Percentiles rank a stretch among this genome's conserved stretches.
These are phyloP conservation scores for Claviceps paspali DNA, from an alignment of 2,329 filamentous ascomycete species.

Conservation along the genomic window DNA sequence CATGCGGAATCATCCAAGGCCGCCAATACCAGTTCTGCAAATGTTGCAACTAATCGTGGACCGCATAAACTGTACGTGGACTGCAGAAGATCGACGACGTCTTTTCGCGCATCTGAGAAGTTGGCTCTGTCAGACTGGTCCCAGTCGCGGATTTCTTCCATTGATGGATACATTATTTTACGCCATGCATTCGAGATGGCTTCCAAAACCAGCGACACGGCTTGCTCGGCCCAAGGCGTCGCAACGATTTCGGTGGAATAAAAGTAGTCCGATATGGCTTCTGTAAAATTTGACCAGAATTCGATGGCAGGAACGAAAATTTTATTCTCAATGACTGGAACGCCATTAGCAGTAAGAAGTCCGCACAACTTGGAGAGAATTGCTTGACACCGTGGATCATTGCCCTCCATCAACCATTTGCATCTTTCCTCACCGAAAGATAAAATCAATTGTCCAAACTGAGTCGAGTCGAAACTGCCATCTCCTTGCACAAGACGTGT, in stretches of 20 bases:
- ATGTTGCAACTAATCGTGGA: slow-evolving; percentile 37
- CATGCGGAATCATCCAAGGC: slow-evolving; percentile 34
- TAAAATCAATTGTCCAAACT: slow-evolving; percentile 51
- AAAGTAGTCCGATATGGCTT: slow-evolving; percentile 46
- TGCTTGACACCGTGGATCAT: slow-evolving; percentile 32
- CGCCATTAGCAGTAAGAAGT: slow-evolving; percentile 49
- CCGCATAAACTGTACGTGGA: slow-evolving; percentile 51
- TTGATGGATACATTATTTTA: slow-evolving; percentile 53
- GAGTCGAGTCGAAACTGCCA: slow-evolving; percentile 46
- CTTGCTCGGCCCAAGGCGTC: slow-evolving; percentile 40
- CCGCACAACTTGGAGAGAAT: slow-evolving; percentile 46
- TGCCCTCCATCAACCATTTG: slow-evolving; percentile 39
- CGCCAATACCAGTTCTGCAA: slow-evolving; percentile 38
- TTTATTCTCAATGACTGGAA: slow-evolving; percentile 56
- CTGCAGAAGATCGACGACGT: slow-evolving; percentile 65
- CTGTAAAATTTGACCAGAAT: slow-evolving; percentile 68
- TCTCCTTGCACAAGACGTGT: slow-evolving; percentile 40
- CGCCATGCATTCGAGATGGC: slow-evolving; percentile 51
- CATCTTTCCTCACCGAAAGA: slow-evolving; percentile 54
- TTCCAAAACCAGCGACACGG: slow-evolving; percentile 44
- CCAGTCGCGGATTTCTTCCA: slow-evolving; percentile 46
- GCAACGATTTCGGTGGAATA: slow-evolving; percentile 33
- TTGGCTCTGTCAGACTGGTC: slow-evolving; percentile 51
- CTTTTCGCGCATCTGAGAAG: slow-evolving; percentile 59
- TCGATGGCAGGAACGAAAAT: slow-evolving; percentile 62